Evolutionary conservation across 257 asterid genomes (phyloP), one percentile per base, ranked within the genome.

Genomic region (Nemophila menziesii): DNA sequence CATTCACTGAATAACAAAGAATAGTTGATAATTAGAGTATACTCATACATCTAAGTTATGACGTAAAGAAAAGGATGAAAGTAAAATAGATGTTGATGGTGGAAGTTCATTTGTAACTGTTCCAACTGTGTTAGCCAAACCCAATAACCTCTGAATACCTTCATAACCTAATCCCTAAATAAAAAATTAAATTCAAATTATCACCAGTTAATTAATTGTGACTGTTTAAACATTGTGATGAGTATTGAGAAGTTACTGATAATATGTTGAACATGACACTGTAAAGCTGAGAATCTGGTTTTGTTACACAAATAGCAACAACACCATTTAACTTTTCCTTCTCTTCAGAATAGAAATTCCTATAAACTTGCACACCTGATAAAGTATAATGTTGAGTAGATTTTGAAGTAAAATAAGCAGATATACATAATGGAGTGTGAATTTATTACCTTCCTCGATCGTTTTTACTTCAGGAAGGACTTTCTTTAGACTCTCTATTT

Each of bases 401-500:
- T 10, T 29, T 29, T 29, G 36, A 10, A 29, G 36, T 29, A 7
- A 29, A 29, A 10, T 29, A 29, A 29, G 9, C 3, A 29, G 12
- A 29, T 2, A 29, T 26, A 26, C 10, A 26, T 4, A 24, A 16
- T 16, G 33, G 47, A 29, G 22, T 26, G 20, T 3, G 27, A 42
- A 23, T 41, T 40, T 18, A 29, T 8, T 53, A 83, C 97, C 95
- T 87, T 80, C 78, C 63, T 78, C 78, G 64, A 57, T 47, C 48
- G 58, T 67, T 53, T 65, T 48, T 24, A 83, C 76, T 59, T 90
- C 93, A 16, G 97, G 97, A 69, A 89, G 93, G 39, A 87, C 78
- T 37, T 64, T 67, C 24, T 61, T 61, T 18, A 75, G 78, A 63
- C 74, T 53, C 63, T 80, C 95, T 48, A 61, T 56, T 69, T 78